phyloP scores from a whole-genome alignment of 257 asterid genomes.

The Petunia secreta region DNA sequence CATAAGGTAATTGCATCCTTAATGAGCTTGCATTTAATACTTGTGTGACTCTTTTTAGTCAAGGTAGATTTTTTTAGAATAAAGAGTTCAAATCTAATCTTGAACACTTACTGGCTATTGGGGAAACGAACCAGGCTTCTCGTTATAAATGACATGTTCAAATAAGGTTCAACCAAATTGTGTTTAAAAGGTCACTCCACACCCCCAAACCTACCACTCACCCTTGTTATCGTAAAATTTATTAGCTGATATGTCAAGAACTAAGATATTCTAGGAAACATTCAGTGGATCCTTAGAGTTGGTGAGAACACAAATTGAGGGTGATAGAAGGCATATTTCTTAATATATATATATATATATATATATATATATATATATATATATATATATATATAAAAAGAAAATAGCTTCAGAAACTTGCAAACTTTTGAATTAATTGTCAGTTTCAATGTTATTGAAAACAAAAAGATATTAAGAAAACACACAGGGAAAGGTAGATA shows the following conservation, averaged over 20 bases:
- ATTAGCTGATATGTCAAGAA: neutral
- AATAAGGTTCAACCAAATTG: neutral
- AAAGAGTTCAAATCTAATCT: conserved; percentile 3
- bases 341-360: neutral
- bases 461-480: neutral
- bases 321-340: neutral
- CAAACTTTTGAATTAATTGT: neutral
- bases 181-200: neutral
- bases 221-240: neutral
- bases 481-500: conserved; percentile 23
- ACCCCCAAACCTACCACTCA: neutral
- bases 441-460: neutral
- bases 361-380: too few relatives aligned
- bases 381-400: neutral
- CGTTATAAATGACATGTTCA: neutral
- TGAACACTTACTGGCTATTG: neutral
- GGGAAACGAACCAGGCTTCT: neutral
- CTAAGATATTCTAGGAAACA: neutral
- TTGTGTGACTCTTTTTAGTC: conserved; percentile 11
- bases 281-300: neutral
- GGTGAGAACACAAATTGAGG: neutral
- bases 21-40: conserved; percentile 4
- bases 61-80: conserved; percentile 1
- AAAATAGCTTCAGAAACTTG: conserved; percentile 9
- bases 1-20: neutral